A percentile compares a stretch with the other conserved stretches of the same genome.
phyloP scores from a whole-genome alignment of 768 basidiomycete genomes.

The Agaricus blazei region DNA sequence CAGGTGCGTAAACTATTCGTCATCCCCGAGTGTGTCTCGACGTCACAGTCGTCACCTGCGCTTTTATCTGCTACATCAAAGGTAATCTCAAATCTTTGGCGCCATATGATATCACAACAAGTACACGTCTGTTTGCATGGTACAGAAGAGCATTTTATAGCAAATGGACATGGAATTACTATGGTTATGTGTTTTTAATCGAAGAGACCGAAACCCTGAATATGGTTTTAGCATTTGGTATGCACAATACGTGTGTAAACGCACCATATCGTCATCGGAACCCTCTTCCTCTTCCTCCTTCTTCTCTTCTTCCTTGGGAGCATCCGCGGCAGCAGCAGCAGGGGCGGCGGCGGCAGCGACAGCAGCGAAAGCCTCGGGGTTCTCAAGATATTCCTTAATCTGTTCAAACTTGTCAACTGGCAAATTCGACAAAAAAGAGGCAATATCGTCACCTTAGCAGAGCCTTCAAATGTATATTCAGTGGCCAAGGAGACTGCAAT shows the following conservation, averaged over 20 bases:
- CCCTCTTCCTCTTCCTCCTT: constrained; percentile 83
- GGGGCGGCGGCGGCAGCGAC: constrained; percentile 62
- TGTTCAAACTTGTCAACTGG: constrained; percentile 20
- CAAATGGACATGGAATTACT: constrained; percentile 5
- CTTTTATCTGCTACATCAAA: too few species aligned
- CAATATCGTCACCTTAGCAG: constrained; percentile 70
- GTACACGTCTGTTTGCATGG: too few species aligned
- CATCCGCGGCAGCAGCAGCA: constrained; percentile 53
- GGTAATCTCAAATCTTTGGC: too few species aligned
- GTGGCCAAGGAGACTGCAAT: constrained; percentile 84
- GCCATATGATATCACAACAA: too few species aligned
- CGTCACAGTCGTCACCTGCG: too few species aligned
- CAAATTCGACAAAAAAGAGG: not conserved
- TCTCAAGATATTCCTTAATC: constrained; percentile 95
- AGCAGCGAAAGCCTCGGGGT: constrained; percentile 95
- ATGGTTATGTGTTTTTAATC: constrained; percentile 45
- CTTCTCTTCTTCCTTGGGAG: constrained; percentile 62
- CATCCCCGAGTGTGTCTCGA: not conserved
- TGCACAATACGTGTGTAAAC: constrained; percentile 18
- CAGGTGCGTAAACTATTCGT: not conserved
- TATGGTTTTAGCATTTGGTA: constrained; percentile 9
- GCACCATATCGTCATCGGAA: constrained; percentile 86
- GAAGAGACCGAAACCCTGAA: constrained; percentile 90
- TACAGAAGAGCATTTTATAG: not conserved
- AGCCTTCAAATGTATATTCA: constrained; percentile 91